These are phyloP conservation scores for Picochlorum sp. DNA, from an alignment of 139 green algal genomes.

Conservation along the genomic window DNA sequence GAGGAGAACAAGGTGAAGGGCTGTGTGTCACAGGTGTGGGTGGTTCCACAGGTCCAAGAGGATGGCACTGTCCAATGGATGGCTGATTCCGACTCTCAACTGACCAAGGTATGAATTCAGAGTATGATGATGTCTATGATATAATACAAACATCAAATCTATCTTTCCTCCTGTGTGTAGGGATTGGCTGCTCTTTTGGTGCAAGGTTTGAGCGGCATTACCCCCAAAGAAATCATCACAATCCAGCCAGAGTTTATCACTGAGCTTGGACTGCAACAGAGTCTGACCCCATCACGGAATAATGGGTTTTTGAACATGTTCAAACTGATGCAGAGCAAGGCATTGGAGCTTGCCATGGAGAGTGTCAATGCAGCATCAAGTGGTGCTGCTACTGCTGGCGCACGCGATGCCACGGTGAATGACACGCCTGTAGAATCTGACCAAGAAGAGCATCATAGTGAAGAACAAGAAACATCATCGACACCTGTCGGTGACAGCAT, in stretches of 20 bases:
- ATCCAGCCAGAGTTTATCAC: constrained; percentile 77
- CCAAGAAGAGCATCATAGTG: background rate
- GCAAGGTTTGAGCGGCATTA: constrained; percentile 78
- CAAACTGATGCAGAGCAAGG: constrained; percentile 79
- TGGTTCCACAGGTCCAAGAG: constrained; percentile 55
- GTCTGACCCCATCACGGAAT: constrained; percentile 89
- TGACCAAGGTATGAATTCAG: constrained; percentile 67
- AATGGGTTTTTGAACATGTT: constrained; percentile 99
- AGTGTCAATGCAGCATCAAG: background rate
- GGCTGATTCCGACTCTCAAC: constrained; percentile 91
- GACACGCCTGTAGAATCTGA: background rate
- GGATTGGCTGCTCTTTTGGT: constrained; percentile 83
- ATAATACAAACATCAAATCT: too few relatives aligned
- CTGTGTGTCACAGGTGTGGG: constrained; percentile 93
- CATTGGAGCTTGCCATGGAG: constrained; percentile 39
- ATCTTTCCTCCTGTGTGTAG: background rate
- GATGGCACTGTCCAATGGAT: constrained; percentile 79
- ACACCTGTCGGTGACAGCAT: constrained; percentile 40
- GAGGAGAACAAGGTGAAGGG: constrained; percentile 91
- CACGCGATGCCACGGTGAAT: background rate
- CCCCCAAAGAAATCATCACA: constrained; percentile 50
- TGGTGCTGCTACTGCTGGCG: background rate
- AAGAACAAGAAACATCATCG: background rate
- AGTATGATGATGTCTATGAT: too few relatives aligned
- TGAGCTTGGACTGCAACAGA: constrained; percentile 86